Percentiles rank a stretch among this genome's conserved stretches.
phyloP scores from a whole-genome alignment of 1,284 basidiomycete genomes.

The Meira miltonrushii region DNA sequence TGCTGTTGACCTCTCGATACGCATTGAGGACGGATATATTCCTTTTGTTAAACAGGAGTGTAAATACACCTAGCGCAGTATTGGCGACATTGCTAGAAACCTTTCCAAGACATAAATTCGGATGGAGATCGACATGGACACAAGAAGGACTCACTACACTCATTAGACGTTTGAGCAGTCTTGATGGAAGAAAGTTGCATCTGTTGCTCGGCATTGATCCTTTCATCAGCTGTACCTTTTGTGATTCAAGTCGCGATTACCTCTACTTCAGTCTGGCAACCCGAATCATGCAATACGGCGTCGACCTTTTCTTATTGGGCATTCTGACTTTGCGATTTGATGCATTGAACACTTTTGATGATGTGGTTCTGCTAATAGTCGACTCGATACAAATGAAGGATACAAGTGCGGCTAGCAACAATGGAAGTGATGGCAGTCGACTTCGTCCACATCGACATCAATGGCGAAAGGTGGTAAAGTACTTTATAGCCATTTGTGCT shows the following conservation, averaged over 20 bases:
- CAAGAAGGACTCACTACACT: slow-evolving; percentile 9
- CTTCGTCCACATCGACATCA: slow-evolving; percentile 2
- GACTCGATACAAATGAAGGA: neutral
- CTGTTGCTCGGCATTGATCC: slow-evolving; percentile 10
- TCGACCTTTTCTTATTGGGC: slow-evolving; percentile 10
- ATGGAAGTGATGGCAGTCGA: neutral
- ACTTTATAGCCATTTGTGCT: neutral
- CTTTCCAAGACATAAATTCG: neutral
- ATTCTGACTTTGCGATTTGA: slow-evolving; percentile 10
- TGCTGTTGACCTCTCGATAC: neutral
- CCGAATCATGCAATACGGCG: slow-evolving; percentile 5
- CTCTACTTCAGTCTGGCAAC: slow-evolving; percentile 6
- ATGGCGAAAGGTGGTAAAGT: neutral
- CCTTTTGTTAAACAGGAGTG: neutral
- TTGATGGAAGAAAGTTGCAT: slow-evolving; percentile 12
- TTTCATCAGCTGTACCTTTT: slow-evolving; percentile 12
- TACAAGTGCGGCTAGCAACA: neutral
- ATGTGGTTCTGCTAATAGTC: neutral
- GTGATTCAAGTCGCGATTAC: slow-evolving; percentile 6
- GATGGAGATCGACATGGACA: slow-evolving; percentile 1
- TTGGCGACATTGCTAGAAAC: neutral
- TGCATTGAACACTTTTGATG: slow-evolving; percentile 2
- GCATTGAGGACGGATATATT: slow-evolving; percentile 1
- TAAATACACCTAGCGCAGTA: neutral
- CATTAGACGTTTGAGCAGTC: slow-evolving; percentile 10